A percentile compares a stretch with the other conserved stretches of the same genome.
Conservation (phyloP, 139 green algal species). For the Eudorina sp. region DNA sequence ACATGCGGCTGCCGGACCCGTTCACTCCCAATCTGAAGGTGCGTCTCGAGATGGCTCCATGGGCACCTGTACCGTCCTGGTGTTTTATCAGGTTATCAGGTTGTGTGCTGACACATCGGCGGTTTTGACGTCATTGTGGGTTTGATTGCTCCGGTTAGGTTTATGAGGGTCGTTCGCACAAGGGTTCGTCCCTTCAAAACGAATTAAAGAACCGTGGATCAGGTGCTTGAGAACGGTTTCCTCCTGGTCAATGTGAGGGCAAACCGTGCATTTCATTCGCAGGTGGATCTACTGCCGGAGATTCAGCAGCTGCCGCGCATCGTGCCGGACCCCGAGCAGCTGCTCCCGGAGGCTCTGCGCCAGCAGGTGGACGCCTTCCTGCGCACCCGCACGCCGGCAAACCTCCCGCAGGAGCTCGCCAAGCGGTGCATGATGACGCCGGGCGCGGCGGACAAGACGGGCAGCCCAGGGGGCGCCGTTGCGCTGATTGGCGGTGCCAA, state of each 20-base stretch:
- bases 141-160: too few species aligned
- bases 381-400: constrained; percentile 43
- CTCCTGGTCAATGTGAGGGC: too few species aligned
- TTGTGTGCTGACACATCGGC: not conserved
- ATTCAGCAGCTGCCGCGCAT: constrained; percentile 87
- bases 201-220: too few species aligned
- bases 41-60: not conserved
- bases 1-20: constrained; percentile 98
- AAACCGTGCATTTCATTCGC: not conserved
- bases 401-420: constrained; percentile 76
- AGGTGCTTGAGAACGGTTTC: too few species aligned
- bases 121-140: not conserved
- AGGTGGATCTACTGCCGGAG: constrained; percentile 95
- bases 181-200: too few species aligned
- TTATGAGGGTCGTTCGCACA: too few species aligned
- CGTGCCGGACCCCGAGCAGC: constrained; percentile 72
- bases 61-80: not conserved
- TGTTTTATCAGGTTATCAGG: not conserved
- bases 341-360: constrained; percentile 77
- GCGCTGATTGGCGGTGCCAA: not conserved
- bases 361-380: constrained; percentile 77
- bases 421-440: constrained; percentile 70
- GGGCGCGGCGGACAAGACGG: constrained; percentile 16
- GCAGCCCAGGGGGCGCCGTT: not conserved
- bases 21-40: constrained; percentile 99